Evolutionary conservation across 2,329 filamentous ascomycete genomes (phyloP).

Genomic region (Dactylellina haptotyla): DNA sequence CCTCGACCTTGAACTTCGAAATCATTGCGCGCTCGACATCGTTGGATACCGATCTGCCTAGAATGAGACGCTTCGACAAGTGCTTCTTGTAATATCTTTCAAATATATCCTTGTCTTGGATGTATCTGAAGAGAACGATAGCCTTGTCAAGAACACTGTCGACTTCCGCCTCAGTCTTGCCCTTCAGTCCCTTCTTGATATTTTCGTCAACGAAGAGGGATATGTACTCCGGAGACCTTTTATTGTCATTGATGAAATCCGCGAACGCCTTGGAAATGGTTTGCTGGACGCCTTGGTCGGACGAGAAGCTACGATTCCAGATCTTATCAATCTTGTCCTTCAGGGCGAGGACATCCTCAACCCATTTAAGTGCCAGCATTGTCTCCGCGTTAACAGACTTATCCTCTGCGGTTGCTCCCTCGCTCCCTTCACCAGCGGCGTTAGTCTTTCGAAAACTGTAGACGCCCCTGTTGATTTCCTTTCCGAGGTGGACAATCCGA

Average conservation of each 20-base stretch:
- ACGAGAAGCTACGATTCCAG: constrained; percentile 76
- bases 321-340: constrained; percentile 91
- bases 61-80: constrained; percentile 83
- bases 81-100: constrained; percentile 99
- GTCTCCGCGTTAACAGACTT: constrained; percentile 70
- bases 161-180: constrained; percentile 88
- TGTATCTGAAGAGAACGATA: constrained; percentile 84
- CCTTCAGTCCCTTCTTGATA: constrained; percentile 90
- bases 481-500: constrained; percentile 80
- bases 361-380: constrained; percentile 89
- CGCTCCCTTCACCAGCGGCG: constrained; percentile 62
- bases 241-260: constrained; percentile 92
- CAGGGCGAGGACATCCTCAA: constrained; percentile 84
- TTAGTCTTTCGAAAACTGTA: constrained; percentile 65
- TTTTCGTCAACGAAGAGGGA: constrained; percentile 98
- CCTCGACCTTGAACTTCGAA: constrained; percentile 93
- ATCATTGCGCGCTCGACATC: constrained; percentile 97
- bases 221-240: constrained; percentile 86
- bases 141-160: constrained; percentile 87
- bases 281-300: constrained; percentile 80
- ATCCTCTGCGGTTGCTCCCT: constrained; percentile 66
- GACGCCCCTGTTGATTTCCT: constrained; percentile 79
- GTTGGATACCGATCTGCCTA: constrained; percentile 87
- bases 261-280: constrained; percentile 86
- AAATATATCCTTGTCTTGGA: constrained; percentile 92